Percentiles rank a stretch among this genome's conserved stretches.
These are phyloP conservation scores for Cryptosporidium canis DNA, from an alignment of 169 alveolate genomes.

Conservation along the genomic window DNA sequence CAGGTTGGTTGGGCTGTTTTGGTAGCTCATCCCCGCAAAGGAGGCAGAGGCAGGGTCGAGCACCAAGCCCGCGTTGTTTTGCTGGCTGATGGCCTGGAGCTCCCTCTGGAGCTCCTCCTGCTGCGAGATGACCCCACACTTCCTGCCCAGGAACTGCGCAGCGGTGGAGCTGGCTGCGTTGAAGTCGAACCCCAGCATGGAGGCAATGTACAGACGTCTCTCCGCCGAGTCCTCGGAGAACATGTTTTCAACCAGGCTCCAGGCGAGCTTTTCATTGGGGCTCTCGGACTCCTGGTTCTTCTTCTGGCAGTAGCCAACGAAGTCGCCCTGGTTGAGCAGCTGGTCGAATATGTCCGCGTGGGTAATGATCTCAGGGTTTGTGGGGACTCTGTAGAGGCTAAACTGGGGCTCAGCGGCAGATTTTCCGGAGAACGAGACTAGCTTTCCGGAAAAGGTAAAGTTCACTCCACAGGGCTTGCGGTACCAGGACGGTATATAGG, in stretches of 20 bases:
- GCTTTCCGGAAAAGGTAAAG: constrained; percentile 78
- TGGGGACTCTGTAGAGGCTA: constrained; percentile 50
- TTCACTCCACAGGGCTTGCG: constrained; percentile 75
- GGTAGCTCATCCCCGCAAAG: constrained; percentile 31
- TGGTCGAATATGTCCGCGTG: constrained; percentile 72
- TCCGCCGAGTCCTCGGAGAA: constrained; percentile 54
- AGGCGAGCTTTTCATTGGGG: constrained; percentile 51
- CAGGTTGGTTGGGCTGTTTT: constrained; percentile 38
- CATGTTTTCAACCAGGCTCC: constrained; percentile 71
- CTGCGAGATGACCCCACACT: constrained; percentile 27
- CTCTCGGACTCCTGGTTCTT: constrained; percentile 39
- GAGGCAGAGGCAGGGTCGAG: neutral
- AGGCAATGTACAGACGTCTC: constrained; percentile 66
- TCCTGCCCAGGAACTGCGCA: constrained; percentile 49
- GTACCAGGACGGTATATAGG: constrained; percentile 78
- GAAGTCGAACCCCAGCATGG: constrained; percentile 48
- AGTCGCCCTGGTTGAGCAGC: constrained; percentile 45
- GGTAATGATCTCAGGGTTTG: constrained; percentile 70
- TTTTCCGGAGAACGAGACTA: constrained; percentile 42
- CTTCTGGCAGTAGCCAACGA: constrained; percentile 38
- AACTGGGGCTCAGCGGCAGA: constrained; percentile 2
- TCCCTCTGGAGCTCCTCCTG: constrained; percentile 29
- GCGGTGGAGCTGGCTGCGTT: constrained; percentile 5
- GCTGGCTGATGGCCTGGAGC: neutral
- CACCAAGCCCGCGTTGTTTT: neutral